Conservation (phyloP, 2,329 filamentous ascomycete genomes). For the Claviceps fusiformis region DNA sequence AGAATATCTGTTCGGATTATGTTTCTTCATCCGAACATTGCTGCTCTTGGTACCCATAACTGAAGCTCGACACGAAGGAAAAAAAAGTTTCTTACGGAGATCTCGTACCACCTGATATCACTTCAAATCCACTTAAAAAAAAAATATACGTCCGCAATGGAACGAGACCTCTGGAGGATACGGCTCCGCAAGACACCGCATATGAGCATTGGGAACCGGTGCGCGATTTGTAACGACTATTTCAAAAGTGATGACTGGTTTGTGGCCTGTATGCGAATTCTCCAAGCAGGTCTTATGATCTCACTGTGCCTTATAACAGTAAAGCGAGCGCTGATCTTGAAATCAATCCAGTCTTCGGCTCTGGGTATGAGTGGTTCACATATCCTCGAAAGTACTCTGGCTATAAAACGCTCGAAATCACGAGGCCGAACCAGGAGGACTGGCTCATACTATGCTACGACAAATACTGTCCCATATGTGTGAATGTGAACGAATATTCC, state of each 20-base stretch:
- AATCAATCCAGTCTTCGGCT: not conserved
- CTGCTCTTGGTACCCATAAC: not conserved
- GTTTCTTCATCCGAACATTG: not conserved
- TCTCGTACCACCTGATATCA: not conserved
- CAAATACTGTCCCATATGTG: not conserved
- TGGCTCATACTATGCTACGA: not conserved
- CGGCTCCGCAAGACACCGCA: not conserved
- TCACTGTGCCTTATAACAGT: not conserved
- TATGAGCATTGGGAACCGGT: not conserved
- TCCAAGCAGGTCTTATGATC: not conserved
- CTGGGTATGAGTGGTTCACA: no score
- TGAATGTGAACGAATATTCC: not conserved
- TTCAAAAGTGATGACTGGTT: not conserved
- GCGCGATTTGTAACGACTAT: not conserved
- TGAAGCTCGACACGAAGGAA: no score
- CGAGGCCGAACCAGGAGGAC: not conserved
- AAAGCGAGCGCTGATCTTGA: not conserved
- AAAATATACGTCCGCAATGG: not conserved
- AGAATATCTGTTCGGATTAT: not conserved
- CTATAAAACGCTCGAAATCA: no score
- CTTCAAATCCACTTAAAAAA: not conserved
- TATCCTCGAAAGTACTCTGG: not conserved
- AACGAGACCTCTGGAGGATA: not conserved
- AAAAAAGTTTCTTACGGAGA: not conserved
- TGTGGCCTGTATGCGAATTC: not conserved